Percentiles rank a stretch among this genome's conserved stretches.
Conservation (phyloP, 495 filamentous ascomycete genomes). For the Apodospora peruviana region DNA sequence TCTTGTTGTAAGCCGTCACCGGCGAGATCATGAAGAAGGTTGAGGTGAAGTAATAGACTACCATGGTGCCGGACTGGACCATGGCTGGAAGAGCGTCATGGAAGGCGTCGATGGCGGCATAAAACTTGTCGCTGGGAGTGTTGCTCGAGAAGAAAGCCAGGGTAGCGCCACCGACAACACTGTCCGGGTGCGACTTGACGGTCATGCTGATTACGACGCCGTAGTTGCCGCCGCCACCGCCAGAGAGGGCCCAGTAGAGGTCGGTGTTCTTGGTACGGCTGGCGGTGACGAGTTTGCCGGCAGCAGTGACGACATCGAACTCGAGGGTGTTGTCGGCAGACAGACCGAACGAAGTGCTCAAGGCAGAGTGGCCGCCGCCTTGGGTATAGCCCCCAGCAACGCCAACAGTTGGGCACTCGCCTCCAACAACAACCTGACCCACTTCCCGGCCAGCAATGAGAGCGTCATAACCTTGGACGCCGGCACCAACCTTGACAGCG, state of each 20-base stretch:
- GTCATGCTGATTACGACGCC: conserved; percentile 40
- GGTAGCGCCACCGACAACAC: conserved; percentile 22
- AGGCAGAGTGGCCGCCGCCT: conserved; percentile 56
- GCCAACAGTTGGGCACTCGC: conserved; percentile 49
- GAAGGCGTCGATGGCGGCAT: conserved; percentile 23
- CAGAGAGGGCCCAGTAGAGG: conserved; percentile 57
- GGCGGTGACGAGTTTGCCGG: conserved; percentile 41
- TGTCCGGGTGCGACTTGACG: conserved; percentile 37
- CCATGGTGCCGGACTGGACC: conserved; percentile 23
- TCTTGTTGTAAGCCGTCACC: conserved; percentile 32
- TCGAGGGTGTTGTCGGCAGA: conserved; percentile 56
- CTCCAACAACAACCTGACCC: conserved; percentile 47
- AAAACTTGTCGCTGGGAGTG: conserved; percentile 40
- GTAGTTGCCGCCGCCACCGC: conserved; percentile 50
- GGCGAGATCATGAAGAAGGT: conserved; percentile 42
- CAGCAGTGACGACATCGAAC: conserved; percentile 53
- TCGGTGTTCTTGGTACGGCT: conserved; percentile 45
- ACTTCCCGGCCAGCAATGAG: conserved; percentile 37
- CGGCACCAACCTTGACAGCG: conserved; percentile 53
- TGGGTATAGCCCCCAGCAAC: conserved; percentile 49
- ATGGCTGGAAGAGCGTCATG: conserved; percentile 19
- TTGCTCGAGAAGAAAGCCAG: conserved; percentile 23
- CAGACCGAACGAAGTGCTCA: conserved; percentile 52
- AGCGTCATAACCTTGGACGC: conserved; percentile 51
- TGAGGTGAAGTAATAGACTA: conserved; percentile 44